Conservation (phyloP, 2,329 filamentous ascomycete genomes). For the Harringtonia aguacate region DNA sequence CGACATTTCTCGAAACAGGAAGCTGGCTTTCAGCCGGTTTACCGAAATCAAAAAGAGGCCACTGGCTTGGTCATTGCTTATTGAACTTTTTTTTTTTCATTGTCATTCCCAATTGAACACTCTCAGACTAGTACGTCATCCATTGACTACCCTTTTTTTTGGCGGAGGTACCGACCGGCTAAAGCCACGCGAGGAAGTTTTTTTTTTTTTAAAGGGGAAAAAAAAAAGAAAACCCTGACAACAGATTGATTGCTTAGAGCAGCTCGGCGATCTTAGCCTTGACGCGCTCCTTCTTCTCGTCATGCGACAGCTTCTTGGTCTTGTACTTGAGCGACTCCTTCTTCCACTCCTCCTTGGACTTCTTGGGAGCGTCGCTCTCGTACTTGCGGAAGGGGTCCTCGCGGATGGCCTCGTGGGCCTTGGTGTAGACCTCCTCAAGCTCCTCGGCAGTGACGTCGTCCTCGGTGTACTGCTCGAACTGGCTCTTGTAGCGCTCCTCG, state of each 20-base stretch:
- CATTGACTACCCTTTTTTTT: no score
- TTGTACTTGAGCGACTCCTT: constrained; percentile 86
- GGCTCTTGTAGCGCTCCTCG: constrained; percentile 97
- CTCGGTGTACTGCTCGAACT: constrained; percentile 97
- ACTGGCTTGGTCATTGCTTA: no score
- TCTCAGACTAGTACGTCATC: no score
- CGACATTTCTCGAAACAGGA: no score
- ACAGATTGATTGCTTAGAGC: constrained; percentile 27
- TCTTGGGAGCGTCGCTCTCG: constrained; percentile 65
- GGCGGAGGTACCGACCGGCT: no score
- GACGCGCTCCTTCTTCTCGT: constrained; percentile 71
- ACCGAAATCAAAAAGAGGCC: no score
- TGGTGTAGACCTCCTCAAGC: constrained; percentile 90
- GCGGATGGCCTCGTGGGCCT: constrained; percentile 93
- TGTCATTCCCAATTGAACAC: no score
- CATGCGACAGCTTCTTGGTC: constrained; percentile 67
- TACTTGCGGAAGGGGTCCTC: constrained; percentile 97
- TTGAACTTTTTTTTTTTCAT: no score
- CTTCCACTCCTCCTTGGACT: constrained; percentile 97
- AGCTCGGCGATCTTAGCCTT: constrained; percentile 87
- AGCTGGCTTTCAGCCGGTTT: no score
- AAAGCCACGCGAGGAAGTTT: no score
- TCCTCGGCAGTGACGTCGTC: constrained; percentile 93
- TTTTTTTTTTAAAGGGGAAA: no score
- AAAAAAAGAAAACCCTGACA: constrained; percentile 17